Evolutionary conservation across 495 filamentous ascomycete species (phyloP), one percentile per base, ranked within the genome.

Genomic region (Penicillium verhagenii): DNA sequence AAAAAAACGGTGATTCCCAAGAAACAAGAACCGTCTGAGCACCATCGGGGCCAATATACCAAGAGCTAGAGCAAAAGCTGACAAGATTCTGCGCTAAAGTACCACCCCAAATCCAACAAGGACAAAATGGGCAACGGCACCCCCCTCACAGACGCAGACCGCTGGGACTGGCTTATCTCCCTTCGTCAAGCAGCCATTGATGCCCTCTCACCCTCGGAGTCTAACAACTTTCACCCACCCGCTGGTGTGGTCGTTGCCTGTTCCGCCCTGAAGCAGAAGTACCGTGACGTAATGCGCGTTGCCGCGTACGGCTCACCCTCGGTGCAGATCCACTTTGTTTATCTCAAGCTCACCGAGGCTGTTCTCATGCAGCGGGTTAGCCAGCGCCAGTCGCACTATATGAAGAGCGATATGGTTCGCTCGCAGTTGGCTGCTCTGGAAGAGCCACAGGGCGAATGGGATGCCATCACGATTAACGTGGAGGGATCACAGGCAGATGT

Each of bases 351-450:
- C 11, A 74, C 80, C 25, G 87, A 95, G 68, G 79, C 84, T 45
- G 74, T 86, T 19, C 82, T 97, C 26, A 74, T 95, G 40, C 74
- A 83, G 59, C 82, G 95, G 1, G 92, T 97, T 16, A 72, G 74
- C 18, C 76, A 77, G 21, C 83, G 93, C 58, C 68, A 91, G 72
- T 82, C 84, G 45, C 95, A 99, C 66, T 99, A 94, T 71, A 97
- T 99, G 94, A 95, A 96, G 69, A 88, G 89, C 55, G 83, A 85
- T 49, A 99, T 99, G 95, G 92, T 99, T n/a, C 86, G 87, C 50
- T 92, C 88, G 66, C 95, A 99, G 67, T 86, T 97, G 60, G 80
- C 85, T 53, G 85, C 83, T 46, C 80, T 99, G 16, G 92, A 99
- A 71, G 84, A 87, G 62, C 95, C 95, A 0, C 62, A 77, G 52